Percentiles rank a stretch among this genome's conserved stretches.
Evolutionary conservation across 305 asterid genomes (phyloP).

Genomic region (Fraxinus velutina): DNA sequence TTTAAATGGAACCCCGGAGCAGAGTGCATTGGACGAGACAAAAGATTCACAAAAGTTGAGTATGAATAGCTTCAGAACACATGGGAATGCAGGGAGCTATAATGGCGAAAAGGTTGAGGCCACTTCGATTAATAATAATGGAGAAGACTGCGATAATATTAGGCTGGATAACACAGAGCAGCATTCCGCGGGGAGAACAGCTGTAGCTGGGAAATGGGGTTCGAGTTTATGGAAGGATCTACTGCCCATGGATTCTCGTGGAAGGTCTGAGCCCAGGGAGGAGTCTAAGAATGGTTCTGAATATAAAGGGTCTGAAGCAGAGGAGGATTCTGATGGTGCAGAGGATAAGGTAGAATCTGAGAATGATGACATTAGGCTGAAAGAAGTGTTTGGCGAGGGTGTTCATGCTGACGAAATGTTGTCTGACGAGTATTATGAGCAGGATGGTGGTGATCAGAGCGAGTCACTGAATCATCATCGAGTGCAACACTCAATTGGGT

Average conservation of each 20-base stretch:
- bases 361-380: slow-evolving; percentile 43
- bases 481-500: slow-evolving; percentile 50
- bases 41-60: slow-evolving; percentile 36
- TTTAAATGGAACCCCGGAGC: slow-evolving; percentile 47
- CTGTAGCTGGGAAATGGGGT: slow-evolving; percentile 67
- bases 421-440: slow-evolving; percentile 98
- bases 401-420: slow-evolving; percentile 91
- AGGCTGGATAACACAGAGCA: slow-evolving; percentile 34
- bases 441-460: slow-evolving; percentile 81
- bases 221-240: slow-evolving; percentile 80
- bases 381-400: slow-evolving; percentile 48
- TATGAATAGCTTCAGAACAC: slow-evolving; percentile 38
- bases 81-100: slow-evolving; percentile 31
- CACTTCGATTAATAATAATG: slow-evolving; percentile 40
- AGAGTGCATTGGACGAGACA: slow-evolving; percentile 47
- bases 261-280: slow-evolving; percentile 67
- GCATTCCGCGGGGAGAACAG: slow-evolving; percentile 40
- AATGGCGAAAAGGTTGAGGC: slow-evolving; percentile 51
- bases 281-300: slow-evolving; percentile 91
- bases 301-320: slow-evolving; percentile 77
- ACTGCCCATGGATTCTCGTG: slow-evolving; percentile 44
- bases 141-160: slow-evolving; percentile 32
- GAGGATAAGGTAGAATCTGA: slow-evolving; percentile 57
- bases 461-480: slow-evolving; percentile 64
- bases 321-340: slow-evolving; percentile 64